Evolutionary conservation across 1,284 basidiomycete species (phyloP), one percentile per base, ranked within the genome.

Genomic region (Serendipita sp.): DNA sequence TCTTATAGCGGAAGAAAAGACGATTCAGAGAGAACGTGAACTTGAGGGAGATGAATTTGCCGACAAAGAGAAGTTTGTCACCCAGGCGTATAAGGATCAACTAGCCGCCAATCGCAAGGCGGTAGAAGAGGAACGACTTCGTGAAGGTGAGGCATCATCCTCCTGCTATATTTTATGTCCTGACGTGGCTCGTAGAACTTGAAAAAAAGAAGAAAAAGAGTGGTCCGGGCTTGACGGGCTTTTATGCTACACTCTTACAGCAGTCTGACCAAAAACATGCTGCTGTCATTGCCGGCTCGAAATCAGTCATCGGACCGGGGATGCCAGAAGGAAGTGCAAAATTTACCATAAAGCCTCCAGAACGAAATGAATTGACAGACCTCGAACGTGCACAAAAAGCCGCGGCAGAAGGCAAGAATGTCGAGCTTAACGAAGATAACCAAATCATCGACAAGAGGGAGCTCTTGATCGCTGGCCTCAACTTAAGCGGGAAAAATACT

Each of bases 391-490:
- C 86, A 45, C 81, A 75, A 66, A 72, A 79, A 62, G 88, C 87
- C 13, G 76, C 78, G 64, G 82, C 79, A 60, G 78, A 87, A 67
- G 94, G 93, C 17, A 88, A 90, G 72, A 79, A 85, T n/a, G 87
- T 99, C 45, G 94, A 97, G 73, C 77, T 98, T 60, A 99, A 99
- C 73, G 96, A 99, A 72, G 94, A 98, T 69, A 93, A 93, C 69
- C 89, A 96, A 72, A 91, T 99, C 60, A 88, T 99, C 60, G 95
- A 99, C 77, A 93, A 95, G 71, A 87, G 94, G 63, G 89, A 95
- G 50, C 78, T 99, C 6, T 79, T 99, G 45, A 83, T 85, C 38
- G 93, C 92, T 2, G 96, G 96, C 1, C 77, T 99, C 64, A 99
- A 99, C 71, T 80, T 97, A 53, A 81, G 85, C n/a, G 79, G 83